Base-by-base conservation (phyloP, 2,329 filamentous ascomycete species). In the Calycina herbarum region DNA sequence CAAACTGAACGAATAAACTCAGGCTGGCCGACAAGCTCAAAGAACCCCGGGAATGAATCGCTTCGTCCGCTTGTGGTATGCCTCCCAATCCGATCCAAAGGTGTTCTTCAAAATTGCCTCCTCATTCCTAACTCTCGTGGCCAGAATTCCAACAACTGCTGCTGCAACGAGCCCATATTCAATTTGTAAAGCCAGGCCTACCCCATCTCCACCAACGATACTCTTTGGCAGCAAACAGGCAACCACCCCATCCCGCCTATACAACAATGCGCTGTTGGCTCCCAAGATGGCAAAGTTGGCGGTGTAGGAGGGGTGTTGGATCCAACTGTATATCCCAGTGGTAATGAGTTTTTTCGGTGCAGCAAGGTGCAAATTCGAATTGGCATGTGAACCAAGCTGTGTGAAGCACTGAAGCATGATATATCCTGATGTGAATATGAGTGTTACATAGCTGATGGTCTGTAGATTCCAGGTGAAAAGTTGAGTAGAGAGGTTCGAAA, bases 351-450 rank as follows among this genome's bases (percentile, higher is more conserved):
- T 62, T 15, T 81, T 77, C 1, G 84, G 84, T 62, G 77, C 70
- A 1, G 79, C 74, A 1, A 86, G 78, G 1, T 78, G 76, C 67
- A 85, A 86, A 0, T 83, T 86, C 67, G 85, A 86, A 64, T 83
- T 80, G 45, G 45, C 45, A 51, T 51, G 45, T 8, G 73, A 75
- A 1, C 83, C 84, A 0, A 86, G 77, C 0, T 77, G 73, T 0
- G 75, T 73, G 67, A 80, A 85, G 20, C 31, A 27, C 6, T 27
- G 33, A 15, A 59, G n/a, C 31, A 35, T 29, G n/a, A 59, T 38
- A n/a, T 40, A 40, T 15, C 57, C 29, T 13, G 31, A 20, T n/a
- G 38, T 11, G 15, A 82, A 71, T 85, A 85, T 77, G 24, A 27
- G 20, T 5, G 45, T 11, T 51, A 51, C 20, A 51, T 51, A 51